phyloP scores from a whole-genome alignment of 495 filamentous ascomycete genomes.

The Podospora sp. region DNA sequence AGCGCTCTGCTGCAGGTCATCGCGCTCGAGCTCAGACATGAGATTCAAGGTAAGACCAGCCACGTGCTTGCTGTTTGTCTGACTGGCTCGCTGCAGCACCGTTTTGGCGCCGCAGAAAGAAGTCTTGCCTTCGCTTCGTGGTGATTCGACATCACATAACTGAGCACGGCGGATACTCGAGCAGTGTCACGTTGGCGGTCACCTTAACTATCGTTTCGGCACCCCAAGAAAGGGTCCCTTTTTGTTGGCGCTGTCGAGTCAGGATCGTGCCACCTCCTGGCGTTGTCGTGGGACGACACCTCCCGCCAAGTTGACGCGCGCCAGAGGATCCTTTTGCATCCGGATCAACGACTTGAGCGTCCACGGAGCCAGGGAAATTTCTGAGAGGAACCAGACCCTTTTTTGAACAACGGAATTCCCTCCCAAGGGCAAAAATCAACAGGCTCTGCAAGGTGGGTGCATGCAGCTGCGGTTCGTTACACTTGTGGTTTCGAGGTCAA shows the following conservation, averaged over 20 bases:
- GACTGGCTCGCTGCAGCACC: neutral
- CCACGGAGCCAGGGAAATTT: neutral
- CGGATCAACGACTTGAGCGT: neutral
- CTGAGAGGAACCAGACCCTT: neutral
- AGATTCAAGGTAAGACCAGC: neutral
- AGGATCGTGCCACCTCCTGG: neutral
- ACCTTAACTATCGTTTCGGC: neutral
- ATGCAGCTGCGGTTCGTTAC: neutral
- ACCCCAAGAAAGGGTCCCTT: neutral
- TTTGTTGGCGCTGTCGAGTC: neutral
- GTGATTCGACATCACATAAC: neutral
- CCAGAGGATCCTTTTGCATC: neutral
- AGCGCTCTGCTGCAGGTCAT: constrained; percentile 15
- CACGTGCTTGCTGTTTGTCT: constrained; percentile 7
- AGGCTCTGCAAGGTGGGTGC: neutral
- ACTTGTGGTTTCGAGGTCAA: neutral
- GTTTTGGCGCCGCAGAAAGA: neutral
- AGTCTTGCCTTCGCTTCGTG: neutral
- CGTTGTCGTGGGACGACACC: neutral
- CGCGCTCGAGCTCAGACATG: constrained; percentile 4
- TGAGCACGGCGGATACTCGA: neutral
- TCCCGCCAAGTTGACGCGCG: neutral
- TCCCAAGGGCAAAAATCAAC: neutral
- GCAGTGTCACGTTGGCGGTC: neutral
- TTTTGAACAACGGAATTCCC: neutral